Evolutionary conservation across 2,329 filamentous ascomycete species (phyloP).

Genomic region (Alternaria arbusti): DNA sequence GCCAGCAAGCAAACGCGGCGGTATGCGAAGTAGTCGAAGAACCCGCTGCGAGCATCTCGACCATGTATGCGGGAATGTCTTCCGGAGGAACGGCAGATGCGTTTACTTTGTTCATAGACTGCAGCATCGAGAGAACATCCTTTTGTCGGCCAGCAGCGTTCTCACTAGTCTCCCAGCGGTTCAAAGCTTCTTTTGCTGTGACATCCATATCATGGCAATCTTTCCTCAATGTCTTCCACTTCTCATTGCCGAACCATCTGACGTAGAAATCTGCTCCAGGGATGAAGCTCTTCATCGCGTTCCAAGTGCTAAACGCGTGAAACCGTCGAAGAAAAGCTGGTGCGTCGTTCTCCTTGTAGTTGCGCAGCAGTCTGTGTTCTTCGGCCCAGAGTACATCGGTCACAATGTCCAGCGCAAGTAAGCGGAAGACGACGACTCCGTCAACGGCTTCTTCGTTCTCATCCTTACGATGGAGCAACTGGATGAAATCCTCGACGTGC

Average conservation of each 20-base stretch:
- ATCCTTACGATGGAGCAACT: constrained; percentile 1
- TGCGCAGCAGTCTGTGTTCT: neutral
- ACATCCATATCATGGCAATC: constrained; percentile 10
- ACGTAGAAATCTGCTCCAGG: constrained; percentile 2
- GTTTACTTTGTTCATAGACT: constrained; percentile 5
- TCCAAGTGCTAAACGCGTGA: constrained; percentile 11
- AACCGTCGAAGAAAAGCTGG: constrained; percentile 2
- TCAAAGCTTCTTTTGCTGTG: constrained; percentile 4
- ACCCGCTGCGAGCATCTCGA: constrained; percentile 9
- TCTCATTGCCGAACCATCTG: constrained; percentile 4
- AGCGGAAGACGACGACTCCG: constrained; percentile 5
- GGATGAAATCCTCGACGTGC: constrained; percentile 8
- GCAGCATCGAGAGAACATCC: constrained; percentile 10
- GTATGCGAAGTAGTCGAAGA: constrained; percentile 11
- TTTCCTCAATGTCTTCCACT: constrained; percentile 5
- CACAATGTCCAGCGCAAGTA: constrained; percentile 10
- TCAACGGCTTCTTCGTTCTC: neutral
- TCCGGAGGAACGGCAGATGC: constrained; percentile 4
- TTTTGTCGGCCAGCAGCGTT: constrained; percentile 1
- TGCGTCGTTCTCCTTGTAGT: neutral
- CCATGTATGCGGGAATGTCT: constrained; percentile 9
- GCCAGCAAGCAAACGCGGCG: constrained; percentile 8
- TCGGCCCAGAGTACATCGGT: constrained; percentile 14
- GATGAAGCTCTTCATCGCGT: constrained; percentile 9
- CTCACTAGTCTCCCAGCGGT: constrained; percentile 3